Percentiles rank a stretch among this genome's conserved stretches.
phyloP scores from a whole-genome alignment of 2,329 filamentous ascomycete genomes.

The Cytospora paraplurivora region DNA sequence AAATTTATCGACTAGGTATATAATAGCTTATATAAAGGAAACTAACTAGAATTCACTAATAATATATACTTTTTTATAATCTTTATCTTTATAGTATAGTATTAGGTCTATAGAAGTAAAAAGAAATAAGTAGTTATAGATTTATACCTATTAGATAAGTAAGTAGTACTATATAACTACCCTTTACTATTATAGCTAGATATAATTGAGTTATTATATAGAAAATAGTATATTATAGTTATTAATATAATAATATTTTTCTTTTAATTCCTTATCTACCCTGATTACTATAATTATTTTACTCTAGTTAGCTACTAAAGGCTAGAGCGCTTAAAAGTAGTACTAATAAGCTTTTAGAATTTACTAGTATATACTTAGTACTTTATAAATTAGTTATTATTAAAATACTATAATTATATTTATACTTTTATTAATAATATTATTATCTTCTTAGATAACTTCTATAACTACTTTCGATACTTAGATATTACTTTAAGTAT shows the following conservation, averaged over 20 bases:
- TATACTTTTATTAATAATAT: conserved; percentile 9
- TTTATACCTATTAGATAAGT: conserved; percentile 9
- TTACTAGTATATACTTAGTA: not conserved
- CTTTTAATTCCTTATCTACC: conserved; percentile 7
- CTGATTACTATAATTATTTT: not conserved
- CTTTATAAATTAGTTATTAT: not conserved
- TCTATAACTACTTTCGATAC: not conserved
- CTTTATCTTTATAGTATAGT: not conserved
- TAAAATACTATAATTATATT: not conserved
- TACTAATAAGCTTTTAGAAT: not conserved
- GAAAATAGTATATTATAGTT: not conserved
- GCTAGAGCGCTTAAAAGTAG: not conserved
- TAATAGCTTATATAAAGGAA: not conserved
- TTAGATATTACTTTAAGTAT: not conserved
- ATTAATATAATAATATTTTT: not conserved
- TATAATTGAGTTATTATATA: not conserved
- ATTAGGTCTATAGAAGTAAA: not conserved
- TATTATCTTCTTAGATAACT: conserved; percentile 5
- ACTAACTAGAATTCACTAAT: not conserved
- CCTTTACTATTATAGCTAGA: not conserved
- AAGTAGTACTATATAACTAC: conserved; percentile 11
- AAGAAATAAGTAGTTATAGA: not conserved
- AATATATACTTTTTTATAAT: not conserved
- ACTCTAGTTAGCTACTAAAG: conserved; percentile 2
- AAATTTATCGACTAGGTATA: not conserved